phyloP scores from a whole-genome alignment of 140 eudicot genomes.

The Flaveria floridana region DNA sequence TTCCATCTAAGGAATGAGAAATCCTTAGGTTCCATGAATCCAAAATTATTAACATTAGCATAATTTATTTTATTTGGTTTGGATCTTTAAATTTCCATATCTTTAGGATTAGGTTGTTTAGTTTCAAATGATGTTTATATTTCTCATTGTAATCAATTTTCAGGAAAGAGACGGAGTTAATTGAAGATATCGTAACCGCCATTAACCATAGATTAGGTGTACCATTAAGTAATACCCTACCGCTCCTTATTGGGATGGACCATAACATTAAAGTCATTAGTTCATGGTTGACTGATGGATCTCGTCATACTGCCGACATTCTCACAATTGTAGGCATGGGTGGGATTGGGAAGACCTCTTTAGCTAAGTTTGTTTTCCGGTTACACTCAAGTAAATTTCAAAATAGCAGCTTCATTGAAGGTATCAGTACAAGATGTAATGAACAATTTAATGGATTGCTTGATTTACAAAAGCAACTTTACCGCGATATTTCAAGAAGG shows the following conservation, averaged over 20 bases:
- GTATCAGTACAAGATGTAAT: neutral
- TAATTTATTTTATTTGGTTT: neutral
- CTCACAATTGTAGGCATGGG: slow-evolving; percentile 1
- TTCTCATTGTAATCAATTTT: neutral
- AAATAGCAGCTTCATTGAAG: neutral
- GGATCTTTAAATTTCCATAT: neutral
- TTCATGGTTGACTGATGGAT: slow-evolving; percentile 22
- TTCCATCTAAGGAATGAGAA: too few species aligned
- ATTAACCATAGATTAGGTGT: neutral
- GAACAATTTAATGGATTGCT: slow-evolving; percentile 7
- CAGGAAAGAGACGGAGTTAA: slow-evolving; percentile 26
- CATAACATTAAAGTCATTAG: neutral
- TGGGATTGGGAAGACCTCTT: slow-evolving; percentile 26
- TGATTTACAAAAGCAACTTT: slow-evolving; percentile 5
- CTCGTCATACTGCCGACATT: neutral
- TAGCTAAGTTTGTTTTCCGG: neutral
- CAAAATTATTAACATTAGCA: neutral
- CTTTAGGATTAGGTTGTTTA: too few species aligned
- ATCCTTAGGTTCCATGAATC: neutral
- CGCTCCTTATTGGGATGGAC: slow-evolving; percentile 21
- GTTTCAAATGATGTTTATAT: too few species aligned
- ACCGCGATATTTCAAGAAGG: neutral
- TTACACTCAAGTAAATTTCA: neutral
- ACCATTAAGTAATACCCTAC: neutral
- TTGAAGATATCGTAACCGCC: slow-evolving; percentile 17